phyloP scores from a whole-genome alignment of 140 eudicot genomes.

The Bidens hawaiensis region DNA sequence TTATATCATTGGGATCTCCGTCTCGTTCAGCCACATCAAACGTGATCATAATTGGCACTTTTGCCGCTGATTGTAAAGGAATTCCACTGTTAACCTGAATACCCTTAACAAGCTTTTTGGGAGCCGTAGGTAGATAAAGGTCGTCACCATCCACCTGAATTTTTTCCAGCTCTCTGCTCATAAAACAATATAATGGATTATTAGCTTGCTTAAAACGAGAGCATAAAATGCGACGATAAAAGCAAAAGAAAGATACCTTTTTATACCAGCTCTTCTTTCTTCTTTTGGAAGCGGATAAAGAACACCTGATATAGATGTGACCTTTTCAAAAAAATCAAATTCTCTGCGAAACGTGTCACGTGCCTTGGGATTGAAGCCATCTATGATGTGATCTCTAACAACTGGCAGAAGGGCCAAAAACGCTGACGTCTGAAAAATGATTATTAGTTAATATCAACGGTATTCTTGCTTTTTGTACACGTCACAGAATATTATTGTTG shows the following conservation, averaged over 20 bases:
- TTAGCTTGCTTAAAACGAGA: neutral
- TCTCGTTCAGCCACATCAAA: slow-evolving; percentile 86
- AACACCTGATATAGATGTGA: slow-evolving; percentile 92
- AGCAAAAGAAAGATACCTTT: slow-evolving; percentile 48
- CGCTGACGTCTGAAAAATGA: slow-evolving; percentile 48
- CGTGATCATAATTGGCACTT: slow-evolving; percentile 99
- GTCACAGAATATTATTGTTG: neutral
- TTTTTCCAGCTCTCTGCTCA: slow-evolving; percentile 78
- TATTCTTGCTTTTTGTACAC: slow-evolving; percentile 1
- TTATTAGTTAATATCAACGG: neutral
- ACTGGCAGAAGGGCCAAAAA: slow-evolving; percentile 70
- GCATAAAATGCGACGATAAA: neutral
- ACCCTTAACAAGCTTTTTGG: slow-evolving; percentile 86
- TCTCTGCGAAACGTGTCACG: slow-evolving; percentile 78
- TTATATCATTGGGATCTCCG: slow-evolving; percentile 64
- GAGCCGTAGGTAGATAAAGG: slow-evolving; percentile 94
- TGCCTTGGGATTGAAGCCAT: slow-evolving; percentile 75
- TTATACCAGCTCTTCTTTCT: slow-evolving; percentile 89
- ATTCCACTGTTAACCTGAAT: slow-evolving; percentile 95
- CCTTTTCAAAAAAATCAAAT: slow-evolving; percentile 96
- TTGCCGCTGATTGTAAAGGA: slow-evolving; percentile 97
- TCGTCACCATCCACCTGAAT: slow-evolving; percentile 84
- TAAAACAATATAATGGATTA: neutral
- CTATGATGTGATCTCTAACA: slow-evolving; percentile 74
- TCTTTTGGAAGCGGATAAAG: slow-evolving; percentile 93